Evolutionary conservation across 2,329 filamentous ascomycete species (phyloP).

Genomic region (Iodosphaeria phyllophila): DNA sequence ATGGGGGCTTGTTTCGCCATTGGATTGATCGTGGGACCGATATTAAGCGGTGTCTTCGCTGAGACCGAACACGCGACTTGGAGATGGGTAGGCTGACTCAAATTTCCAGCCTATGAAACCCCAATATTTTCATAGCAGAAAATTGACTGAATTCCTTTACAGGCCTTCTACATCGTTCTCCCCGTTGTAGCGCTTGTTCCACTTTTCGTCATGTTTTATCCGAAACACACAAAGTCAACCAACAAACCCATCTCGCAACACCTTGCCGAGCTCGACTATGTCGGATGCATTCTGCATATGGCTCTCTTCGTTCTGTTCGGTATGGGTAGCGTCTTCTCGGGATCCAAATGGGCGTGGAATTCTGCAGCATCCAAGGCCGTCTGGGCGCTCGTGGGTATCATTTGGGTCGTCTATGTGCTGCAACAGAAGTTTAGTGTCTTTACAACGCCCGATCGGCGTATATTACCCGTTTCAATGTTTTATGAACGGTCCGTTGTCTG

Average conservation of each 20-base stretch:
- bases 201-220: constrained; percentile 23
- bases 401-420: constrained; percentile 22
- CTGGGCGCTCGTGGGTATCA: constrained; percentile 25
- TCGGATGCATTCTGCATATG: constrained; percentile 13
- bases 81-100: constrained; percentile 15
- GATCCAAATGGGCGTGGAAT: constrained; percentile 27
- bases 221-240: constrained; percentile 14
- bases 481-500: constrained; percentile 17
- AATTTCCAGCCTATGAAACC: not conserved
- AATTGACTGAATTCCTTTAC: constrained; percentile 1
- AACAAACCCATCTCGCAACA: constrained; percentile 4
- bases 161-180: constrained; percentile 8
- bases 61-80: constrained; percentile 17
- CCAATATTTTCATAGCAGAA: not conserved
- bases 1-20: constrained; percentile 10
- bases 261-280: constrained; percentile 12
- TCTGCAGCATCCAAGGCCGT: constrained; percentile 22
- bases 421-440: constrained; percentile 27
- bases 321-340: constrained; percentile 30
- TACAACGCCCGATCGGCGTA: constrained; percentile 20
- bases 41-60: constrained; percentile 15
- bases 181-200: constrained; percentile 13
- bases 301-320: constrained; percentile 18
- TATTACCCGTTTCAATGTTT: constrained; percentile 27
- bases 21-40: constrained; percentile 8